phyloP scores from a whole-genome alignment of 371 early-diverging fungal genomes.

The Conidiobolus incongruus region DNA sequence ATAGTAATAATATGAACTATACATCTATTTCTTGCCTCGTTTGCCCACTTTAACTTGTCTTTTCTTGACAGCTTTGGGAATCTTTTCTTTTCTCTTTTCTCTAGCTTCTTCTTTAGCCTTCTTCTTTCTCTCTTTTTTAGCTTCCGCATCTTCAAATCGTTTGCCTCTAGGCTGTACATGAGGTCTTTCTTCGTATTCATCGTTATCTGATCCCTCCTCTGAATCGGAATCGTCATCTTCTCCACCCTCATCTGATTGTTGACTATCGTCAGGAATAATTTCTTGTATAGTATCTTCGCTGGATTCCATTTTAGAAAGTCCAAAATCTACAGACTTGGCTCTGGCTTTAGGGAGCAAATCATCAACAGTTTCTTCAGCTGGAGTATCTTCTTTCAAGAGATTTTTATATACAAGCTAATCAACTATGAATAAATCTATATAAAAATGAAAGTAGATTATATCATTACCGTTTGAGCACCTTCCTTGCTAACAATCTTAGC shows the following conservation, averaged over 20 bases:
- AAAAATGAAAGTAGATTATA: background rate
- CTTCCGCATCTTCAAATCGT: conserved; percentile 65
- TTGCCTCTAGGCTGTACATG: conserved; percentile 26
- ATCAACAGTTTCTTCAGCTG: conserved; percentile 2
- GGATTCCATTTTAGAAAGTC: background rate
- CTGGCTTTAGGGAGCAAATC: conserved; percentile 7
- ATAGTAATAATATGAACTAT: too few relatives aligned
- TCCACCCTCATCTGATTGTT: conserved; percentile 5
- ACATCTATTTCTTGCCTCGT: too few relatives aligned
- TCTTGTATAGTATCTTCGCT: background rate
- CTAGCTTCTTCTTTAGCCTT: conserved; percentile 72
- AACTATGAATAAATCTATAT: too few relatives aligned
- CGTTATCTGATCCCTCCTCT: conserved; percentile 16
- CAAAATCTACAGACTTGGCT: background rate
- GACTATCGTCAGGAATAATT: background rate
- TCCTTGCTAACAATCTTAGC: conserved; percentile 47
- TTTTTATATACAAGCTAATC: conserved; percentile 16
- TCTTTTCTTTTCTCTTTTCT: conserved; percentile 77
- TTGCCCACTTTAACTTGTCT: conserved; percentile 34
- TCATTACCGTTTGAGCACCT: conserved; percentile 32
- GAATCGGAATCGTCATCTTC: conserved; percentile 13
- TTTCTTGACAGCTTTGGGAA: conserved; percentile 90
- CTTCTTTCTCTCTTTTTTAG: conserved; percentile 67
- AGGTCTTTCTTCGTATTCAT: conserved; percentile 15
- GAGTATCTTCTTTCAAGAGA: conserved; percentile 14